Conservation (phyloP, 176 grass and related monocot genomes). For the Carex cristatella region DNA sequence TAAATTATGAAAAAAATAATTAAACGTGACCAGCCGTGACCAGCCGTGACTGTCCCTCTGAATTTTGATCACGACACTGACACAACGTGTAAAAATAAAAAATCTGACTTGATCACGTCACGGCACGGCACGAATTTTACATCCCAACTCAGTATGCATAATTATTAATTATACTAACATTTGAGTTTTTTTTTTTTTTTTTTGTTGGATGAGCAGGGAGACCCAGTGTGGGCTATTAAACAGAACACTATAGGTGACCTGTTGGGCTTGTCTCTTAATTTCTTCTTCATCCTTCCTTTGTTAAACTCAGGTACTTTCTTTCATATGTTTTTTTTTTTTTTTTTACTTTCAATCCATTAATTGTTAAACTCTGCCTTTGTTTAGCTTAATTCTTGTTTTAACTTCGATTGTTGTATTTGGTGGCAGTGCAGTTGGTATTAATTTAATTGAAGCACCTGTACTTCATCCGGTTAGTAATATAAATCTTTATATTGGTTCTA, state of each 20-base stretch:
- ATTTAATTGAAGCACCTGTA: slow-evolving; percentile 62
- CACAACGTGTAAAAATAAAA: too few species aligned
- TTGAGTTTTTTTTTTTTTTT: not conserved
- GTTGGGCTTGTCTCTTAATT: slow-evolving; percentile 72
- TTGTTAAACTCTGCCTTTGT: not conserved
- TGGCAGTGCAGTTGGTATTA: slow-evolving; percentile 65
- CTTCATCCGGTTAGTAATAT: slow-evolving; percentile 73
- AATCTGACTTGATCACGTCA: too few species aligned
- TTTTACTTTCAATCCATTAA: not conserved
- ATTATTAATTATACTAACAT: too few species aligned
- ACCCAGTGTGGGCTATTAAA: slow-evolving; percentile 72
- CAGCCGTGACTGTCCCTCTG: too few species aligned
- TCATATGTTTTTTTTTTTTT: not conserved
- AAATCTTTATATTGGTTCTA: not conserved
- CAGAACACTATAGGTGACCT: slow-evolving; percentile 60
- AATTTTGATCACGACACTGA: too few species aligned
- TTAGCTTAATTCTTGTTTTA: not conserved
- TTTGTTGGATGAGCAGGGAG: slow-evolving; percentile 30
- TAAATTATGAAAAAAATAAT: too few species aligned
- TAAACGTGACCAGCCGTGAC: too few species aligned
- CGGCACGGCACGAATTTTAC: too few species aligned
- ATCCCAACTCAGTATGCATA: too few species aligned
- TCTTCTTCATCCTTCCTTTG: slow-evolving; percentile 78
- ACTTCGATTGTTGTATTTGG: slow-evolving; percentile 24
- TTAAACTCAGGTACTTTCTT: slow-evolving; percentile 54